Base-by-base conservation (phyloP, 1,139 yeast species). In the Yarrowia galli region DNA sequence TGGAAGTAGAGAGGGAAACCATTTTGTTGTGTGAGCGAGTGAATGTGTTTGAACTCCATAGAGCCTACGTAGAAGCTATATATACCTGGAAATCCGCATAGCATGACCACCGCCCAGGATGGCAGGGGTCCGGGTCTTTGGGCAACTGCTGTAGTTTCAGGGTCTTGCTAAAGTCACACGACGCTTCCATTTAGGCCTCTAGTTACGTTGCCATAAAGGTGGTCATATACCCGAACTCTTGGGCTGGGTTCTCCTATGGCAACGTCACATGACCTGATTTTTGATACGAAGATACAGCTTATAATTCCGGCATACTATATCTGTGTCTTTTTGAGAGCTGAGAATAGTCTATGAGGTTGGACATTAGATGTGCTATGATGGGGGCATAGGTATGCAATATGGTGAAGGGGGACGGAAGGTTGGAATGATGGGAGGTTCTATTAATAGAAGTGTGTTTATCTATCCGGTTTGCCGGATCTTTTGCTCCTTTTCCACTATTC, bases 71-170 rank as follows among this genome's bases (percentile, higher is more conserved):
- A 3, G 12, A 9, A 5, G 36, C 36, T 54, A 40, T 40, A 54
- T 54, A 40, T 38, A 54, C 36, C n/a, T n/a, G 23, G 28, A 12
- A n/a, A 1, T 8, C 7, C 15, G 15, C n/a, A 25, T n/a, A 46
- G 15, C n/a, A 46, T 25, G 38, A 12, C 10, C 23, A 28, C 54
- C 10, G n/a, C 23, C 18, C 20, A 2, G 6, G 40, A 15, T 25
- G 25, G 58, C 43, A 51, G 58, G 56, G 56, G 56, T 49, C 13
- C 2, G 13, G 2, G 15, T 1, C 4, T 9, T 13, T 10, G 18
- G 58, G 58, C 58, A 51, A 51, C 58, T 51, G 28, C 42, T 51
- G 58, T 51, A 20, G 56, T 18, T 49, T 49, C 10, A 35, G 56
- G 56, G 6, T 5, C 49, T 2, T 12, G 28, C n/a, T 20, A 10